phyloP scores from a whole-genome alignment of 2,329 filamentous ascomycete species.

The Claviceps capensis region DNA sequence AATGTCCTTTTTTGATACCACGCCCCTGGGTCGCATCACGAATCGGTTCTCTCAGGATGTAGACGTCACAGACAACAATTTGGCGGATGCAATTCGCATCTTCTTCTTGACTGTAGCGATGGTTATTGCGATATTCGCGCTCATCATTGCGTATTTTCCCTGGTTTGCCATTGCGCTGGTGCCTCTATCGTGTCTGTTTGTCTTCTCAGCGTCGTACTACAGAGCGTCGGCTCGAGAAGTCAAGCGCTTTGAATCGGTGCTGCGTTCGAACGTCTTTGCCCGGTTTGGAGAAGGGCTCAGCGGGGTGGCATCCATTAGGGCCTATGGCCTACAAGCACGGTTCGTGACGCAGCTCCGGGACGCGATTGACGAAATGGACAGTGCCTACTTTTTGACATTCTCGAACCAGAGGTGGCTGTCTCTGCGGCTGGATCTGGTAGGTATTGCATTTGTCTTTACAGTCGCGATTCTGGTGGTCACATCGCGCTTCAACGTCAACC shows the following conservation, averaged over 20 bases:
- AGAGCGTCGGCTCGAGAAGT: conserved; percentile 82
- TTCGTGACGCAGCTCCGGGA: conserved; percentile 58
- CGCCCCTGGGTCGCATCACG: conserved; percentile 84
- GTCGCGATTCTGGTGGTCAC: conserved; percentile 87
- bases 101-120: conserved; percentile 75
- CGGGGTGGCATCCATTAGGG: conserved; percentile 73
- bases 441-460: conserved; percentile 72
- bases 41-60: conserved; percentile 95
- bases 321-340: conserved; percentile 67
- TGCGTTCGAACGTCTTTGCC: conserved; percentile 78
- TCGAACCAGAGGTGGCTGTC: conserved; percentile 92
- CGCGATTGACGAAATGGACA: conserved; percentile 82
- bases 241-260: conserved; percentile 83
- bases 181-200: conserved; percentile 59
- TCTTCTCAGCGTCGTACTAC: conserved; percentile 78
- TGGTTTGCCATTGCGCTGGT: conserved; percentile 58
- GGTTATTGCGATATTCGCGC: conserved; percentile 69
- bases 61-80: conserved; percentile 88
- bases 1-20: conserved; percentile 96
- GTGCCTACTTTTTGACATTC: conserved; percentile 88
- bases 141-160: conserved; percentile 92
- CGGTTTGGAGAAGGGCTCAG: conserved; percentile 82
- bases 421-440: conserved; percentile 70
- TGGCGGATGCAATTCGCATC: conserved; percentile 84
- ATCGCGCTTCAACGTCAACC: conserved; percentile 70